Evolutionary conservation across 345 rosid species (phyloP).

Genomic region (Cardamine occulta): DNA sequence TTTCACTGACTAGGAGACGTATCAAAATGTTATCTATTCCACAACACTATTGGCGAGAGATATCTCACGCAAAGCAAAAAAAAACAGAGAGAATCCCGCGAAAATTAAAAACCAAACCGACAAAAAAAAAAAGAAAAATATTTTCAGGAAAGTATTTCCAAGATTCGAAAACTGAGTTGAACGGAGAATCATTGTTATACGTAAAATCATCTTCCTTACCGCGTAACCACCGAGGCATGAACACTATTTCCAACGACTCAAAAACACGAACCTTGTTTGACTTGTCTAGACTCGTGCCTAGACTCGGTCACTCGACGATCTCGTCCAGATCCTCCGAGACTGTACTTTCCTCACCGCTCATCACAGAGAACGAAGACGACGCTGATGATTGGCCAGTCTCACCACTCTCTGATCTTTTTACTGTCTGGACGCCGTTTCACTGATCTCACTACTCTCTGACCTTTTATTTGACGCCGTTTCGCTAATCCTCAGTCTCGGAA

Average conservation of each 20-base stretch:
- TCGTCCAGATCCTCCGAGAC: constrained; percentile 65
- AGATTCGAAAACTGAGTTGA: constrained; percentile 31
- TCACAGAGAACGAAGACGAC: constrained; percentile 29
- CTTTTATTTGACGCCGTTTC: constrained; percentile 5
- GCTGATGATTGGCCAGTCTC: constrained; percentile 16
- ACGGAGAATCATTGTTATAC: constrained; percentile 28
- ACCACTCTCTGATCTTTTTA: constrained; percentile 3
- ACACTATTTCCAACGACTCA: constrained; percentile 60
- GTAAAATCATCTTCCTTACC: constrained; percentile 20
- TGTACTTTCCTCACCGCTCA: constrained; percentile 45
- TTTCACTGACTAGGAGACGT: constrained; percentile 3
- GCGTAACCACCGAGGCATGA: constrained; percentile 35
- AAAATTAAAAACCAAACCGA: not conserved
- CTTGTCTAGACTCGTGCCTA: constrained; percentile 58
- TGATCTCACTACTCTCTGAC: not conserved
- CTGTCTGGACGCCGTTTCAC: constrained; percentile 6
- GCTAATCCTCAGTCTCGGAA: not conserved
- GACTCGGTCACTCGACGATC: constrained; percentile 77
- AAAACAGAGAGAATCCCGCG: constrained; percentile 30
- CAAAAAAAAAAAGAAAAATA: not conserved
- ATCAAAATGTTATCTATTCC: constrained; percentile 17
- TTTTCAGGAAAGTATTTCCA: constrained; percentile 26
- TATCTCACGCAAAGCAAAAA: constrained; percentile 29
- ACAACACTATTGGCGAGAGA: constrained; percentile 24
- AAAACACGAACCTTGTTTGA: constrained; percentile 57